Evolutionary conservation across 345 rosid species (phyloP), one percentile per base, ranked within the genome.

Genomic region (Acer campestre): DNA sequence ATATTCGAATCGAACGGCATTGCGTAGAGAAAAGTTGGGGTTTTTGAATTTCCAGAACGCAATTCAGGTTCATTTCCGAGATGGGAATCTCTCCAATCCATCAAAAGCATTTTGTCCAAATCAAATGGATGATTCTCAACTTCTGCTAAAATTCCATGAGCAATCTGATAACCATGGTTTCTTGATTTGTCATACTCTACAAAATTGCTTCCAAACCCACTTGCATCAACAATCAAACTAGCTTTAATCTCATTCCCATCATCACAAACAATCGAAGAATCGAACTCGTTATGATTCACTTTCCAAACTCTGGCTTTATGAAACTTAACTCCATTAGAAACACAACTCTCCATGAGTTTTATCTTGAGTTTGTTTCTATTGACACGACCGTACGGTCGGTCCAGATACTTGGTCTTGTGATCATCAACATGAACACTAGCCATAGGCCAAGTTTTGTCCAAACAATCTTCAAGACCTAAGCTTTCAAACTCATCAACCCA

Each of bases 1-100:
- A 85, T 74, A 68, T 67, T 84, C 0, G 91, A 83, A 84, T 75
- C 75, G 67, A 91, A 89, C 2, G 95, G 93, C 95, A 91, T 91
- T 0, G 80, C 95, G 48, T 91, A 91, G 70, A 91, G 67, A 62
- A 91, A 91, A 31, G 90, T 87, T 1, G 93, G 90, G 13, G 75
- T 2, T 58, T 46, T 84, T 7, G 84, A 80, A 74, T 88, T 91
- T 80, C 38, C 78, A 20, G 70, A 75, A 1, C 93, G 82, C 73
- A 88, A 68, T 66, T 82, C 77, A 68, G 93, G 95, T 63, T 91
- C 91, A 49, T 84, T 91, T 71, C 88, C 90, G 63, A 91, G 48
- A 80, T 91, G 95, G 59, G 91, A 79, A 75, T 91, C 92, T 80
- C 95, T 89, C 95, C 95, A 89, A 79, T 91, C 95, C 93, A 89